Percentiles rank a stretch among this genome's conserved stretches.
These are phyloP conservation scores for Mycena metata DNA, from an alignment of 768 basidiomycete species.

Conservation along the genomic window DNA sequence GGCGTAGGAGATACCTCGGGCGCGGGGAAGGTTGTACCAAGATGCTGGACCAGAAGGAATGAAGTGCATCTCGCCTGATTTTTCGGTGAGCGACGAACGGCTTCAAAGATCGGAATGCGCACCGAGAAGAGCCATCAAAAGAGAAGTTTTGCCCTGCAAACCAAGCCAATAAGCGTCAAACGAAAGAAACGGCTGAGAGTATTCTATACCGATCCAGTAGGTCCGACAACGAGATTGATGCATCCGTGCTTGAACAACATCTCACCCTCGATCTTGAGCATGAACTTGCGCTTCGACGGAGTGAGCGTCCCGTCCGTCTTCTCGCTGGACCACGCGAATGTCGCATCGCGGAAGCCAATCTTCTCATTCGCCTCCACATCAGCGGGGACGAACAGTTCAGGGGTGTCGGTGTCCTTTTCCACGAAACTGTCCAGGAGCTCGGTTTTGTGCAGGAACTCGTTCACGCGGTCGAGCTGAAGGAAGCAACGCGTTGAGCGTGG, in stretches of 20 bases:
- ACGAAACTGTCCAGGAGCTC: conserved; percentile 61
- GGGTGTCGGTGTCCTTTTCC: conserved; percentile 42
- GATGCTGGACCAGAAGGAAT: conserved; percentile 64
- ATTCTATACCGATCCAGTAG: conserved; percentile 59
- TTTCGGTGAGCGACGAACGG: background rate
- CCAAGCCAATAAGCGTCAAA: background rate
- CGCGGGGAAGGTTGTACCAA: conserved; percentile 78
- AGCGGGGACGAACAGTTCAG: conserved; percentile 34
- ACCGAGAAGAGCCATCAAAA: conserved; percentile 74
- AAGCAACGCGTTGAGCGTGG: background rate
- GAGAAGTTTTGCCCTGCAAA: conserved; percentile 67
- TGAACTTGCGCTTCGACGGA: conserved; percentile 62
- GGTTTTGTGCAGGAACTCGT: conserved; percentile 59
- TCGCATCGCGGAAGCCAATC: conserved; percentile 68
- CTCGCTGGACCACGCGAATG: conserved; percentile 69
- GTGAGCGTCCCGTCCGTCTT: conserved; percentile 46
- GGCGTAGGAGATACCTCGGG: conserved; percentile 80
- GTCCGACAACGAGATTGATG: conserved; percentile 74
- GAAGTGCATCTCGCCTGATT: conserved; percentile 77
- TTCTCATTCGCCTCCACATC: conserved; percentile 42
- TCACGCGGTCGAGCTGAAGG: conserved; percentile 55
- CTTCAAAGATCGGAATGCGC: background rate
- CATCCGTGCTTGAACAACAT: conserved; percentile 65
- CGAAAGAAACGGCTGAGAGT: background rate
- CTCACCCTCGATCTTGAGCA: conserved; percentile 64